These are phyloP conservation scores for Heliocybe sulcata DNA, from an alignment of 1,284 basidiomycete genomes.

Conservation along the genomic window DNA sequence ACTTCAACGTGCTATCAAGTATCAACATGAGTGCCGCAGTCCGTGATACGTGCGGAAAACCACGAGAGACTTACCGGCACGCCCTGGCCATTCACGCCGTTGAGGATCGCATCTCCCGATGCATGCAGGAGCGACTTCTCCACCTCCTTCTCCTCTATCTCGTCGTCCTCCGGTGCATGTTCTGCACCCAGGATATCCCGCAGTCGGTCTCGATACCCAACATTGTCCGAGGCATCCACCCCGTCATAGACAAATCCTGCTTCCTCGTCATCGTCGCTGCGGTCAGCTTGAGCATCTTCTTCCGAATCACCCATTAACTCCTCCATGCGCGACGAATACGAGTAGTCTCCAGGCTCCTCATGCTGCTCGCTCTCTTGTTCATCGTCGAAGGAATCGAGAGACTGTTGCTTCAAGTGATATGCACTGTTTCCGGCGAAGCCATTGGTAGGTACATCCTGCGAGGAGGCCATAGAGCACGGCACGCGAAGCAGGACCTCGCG, in stretches of 20 bases:
- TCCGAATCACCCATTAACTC: slow-evolving; percentile 58
- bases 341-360: slow-evolving; percentile 49
- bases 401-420: slow-evolving; percentile 3
- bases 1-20: slow-evolving; percentile 29
- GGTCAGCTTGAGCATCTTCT: slow-evolving; percentile 22
- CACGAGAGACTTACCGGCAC: slow-evolving; percentile 6
- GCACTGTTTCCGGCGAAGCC: neutral
- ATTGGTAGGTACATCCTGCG: neutral
- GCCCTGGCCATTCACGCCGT: neutral
- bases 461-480: neutral
- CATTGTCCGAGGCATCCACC: slow-evolving; percentile 39
- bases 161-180: slow-evolving; percentile 34
- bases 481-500: neutral
- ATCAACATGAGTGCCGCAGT: slow-evolving; percentile 8
- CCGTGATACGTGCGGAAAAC: neutral
- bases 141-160: slow-evolving; percentile 34
- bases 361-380: slow-evolving; percentile 24
- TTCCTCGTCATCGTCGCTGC: slow-evolving; percentile 33
- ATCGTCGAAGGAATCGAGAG: slow-evolving; percentile 24
- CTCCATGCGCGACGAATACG: slow-evolving; percentile 68
- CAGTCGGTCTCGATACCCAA: slow-evolving; percentile 56
- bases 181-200: slow-evolving; percentile 67
- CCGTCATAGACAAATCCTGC: slow-evolving; percentile 70
- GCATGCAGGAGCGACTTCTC: slow-evolving; percentile 12
- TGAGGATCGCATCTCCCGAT: neutral